Percentiles rank a stretch among this genome's conserved stretches.
Evolutionary conservation across 495 filamentous ascomycete genomes (phyloP).

Genomic region (Trichocladium antarcticum): DNA sequence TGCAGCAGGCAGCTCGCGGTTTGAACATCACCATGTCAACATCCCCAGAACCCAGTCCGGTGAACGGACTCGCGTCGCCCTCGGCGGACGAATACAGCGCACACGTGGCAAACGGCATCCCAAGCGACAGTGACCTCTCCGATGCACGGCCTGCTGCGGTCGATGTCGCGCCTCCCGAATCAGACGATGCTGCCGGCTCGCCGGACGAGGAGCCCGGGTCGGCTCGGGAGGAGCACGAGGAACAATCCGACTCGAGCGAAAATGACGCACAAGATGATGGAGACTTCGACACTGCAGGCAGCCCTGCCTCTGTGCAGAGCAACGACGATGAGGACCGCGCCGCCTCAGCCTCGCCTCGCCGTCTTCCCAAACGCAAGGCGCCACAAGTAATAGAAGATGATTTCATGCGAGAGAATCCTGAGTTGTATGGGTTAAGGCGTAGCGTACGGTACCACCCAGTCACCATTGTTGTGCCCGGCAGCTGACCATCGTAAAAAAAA

Average conservation of each 20-base stretch:
- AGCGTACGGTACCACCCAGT: slow-evolving; percentile 51
- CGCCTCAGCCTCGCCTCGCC: slow-evolving; percentile 52
- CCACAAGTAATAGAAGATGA: slow-evolving; percentile 56
- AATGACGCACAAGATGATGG: slow-evolving; percentile 69
- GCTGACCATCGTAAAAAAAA: slow-evolving; percentile 25
- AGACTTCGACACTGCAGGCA: slow-evolving; percentile 62
- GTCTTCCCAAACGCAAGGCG: slow-evolving; percentile 66
- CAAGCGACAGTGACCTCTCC: slow-evolving; percentile 39
- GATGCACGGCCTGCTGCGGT: slow-evolving; percentile 31
- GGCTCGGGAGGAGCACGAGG: slow-evolving; percentile 22
- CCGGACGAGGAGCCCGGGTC: slow-evolving; percentile 56
- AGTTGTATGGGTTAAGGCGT: slow-evolving; percentile 83
- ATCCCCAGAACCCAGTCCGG: slow-evolving; percentile 36
- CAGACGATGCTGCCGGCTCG: slow-evolving; percentile 46
- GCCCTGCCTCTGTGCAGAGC: slow-evolving; percentile 42
- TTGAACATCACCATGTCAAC: slow-evolving; percentile 38
- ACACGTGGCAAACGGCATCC: slow-evolving; percentile 22
- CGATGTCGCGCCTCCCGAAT: slow-evolving; percentile 29
- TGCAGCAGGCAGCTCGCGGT: slow-evolving; percentile 34
- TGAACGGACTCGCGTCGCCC: slow-evolving; percentile 32
- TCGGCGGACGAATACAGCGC: slow-evolving; percentile 20
- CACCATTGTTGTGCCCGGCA: neutral
- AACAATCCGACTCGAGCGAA: slow-evolving; percentile 41
- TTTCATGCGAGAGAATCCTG: slow-evolving; percentile 82
- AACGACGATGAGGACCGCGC: slow-evolving; percentile 47